Evolutionary conservation across 805 yeast species (phyloP), one percentile per base, ranked within the genome.

Genomic region (Ogataea pilisensis): DNA sequence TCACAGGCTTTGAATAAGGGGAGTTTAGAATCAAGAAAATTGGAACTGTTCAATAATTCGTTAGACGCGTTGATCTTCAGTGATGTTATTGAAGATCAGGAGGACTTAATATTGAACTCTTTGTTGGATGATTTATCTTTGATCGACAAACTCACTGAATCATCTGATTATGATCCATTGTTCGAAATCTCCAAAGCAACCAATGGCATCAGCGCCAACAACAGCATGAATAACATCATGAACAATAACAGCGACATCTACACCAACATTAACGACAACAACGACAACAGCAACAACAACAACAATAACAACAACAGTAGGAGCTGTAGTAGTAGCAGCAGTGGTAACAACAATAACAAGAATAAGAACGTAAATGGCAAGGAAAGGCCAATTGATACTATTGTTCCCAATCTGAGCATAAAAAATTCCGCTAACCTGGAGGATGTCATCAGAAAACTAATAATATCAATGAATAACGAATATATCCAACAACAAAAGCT

Each of bases 401-500:
- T 80, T 31, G 77, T 73, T 50, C 73, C 71, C 22, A 80, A 80
- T 50, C 70, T 83, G 26, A 77, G 77, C 39, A 70, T 82, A 26
- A 77, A 80, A 3, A 75, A 78, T 12, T 68, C 80, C 14, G 67
- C 78, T 1, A 73, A 68, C 33, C 61, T 83, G 39, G 80, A 79
- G 29, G 72, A 72, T 37, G 70, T 82, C 5, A 72, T 84, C 8
- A 72, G 75, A 41, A 60, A 72, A 17, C 60, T 85, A 30, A 70
- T 80, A 2, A 64, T 73, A 22, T 78, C 78, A 39, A 62, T 85
- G 16, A 71, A 78, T 38, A 68, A 74, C 46, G 78, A 79, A 41
- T 80, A 75, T 49, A 68, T 78, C 38, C 84, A 83, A 50, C 78
- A 72, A 48, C 66, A 75, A 47, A 71, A 78, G 42, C 57, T 83